A percentile compares a stretch with the other conserved stretches of the same genome.
phyloP scores from a whole-genome alignment of 1,139 yeast species.

The Scheffersomyces lignicola region DNA sequence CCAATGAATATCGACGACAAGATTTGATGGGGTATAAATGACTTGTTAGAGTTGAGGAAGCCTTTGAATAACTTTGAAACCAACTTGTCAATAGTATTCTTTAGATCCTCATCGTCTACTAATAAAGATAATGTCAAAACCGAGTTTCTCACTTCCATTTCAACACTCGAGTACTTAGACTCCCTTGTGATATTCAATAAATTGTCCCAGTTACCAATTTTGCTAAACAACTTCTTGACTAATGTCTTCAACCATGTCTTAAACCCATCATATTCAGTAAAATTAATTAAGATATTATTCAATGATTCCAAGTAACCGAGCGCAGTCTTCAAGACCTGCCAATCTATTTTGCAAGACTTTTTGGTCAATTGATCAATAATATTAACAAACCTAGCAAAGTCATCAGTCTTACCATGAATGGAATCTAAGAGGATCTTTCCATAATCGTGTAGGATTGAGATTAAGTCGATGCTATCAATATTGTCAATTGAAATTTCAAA shows the following conservation, averaged over 20 bases:
- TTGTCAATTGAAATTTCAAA: constrained; percentile 17
- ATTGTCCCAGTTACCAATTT: constrained; percentile 27
- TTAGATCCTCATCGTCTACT: neutral
- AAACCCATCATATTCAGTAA: constrained; percentile 24
- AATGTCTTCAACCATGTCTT: constrained; percentile 21
- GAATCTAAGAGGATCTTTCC: constrained; percentile 27
- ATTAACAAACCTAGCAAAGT: constrained; percentile 28
- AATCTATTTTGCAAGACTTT: constrained; percentile 22
- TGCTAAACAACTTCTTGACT: constrained; percentile 18
- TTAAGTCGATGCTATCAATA: constrained; percentile 29
- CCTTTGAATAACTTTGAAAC: constrained; percentile 35
- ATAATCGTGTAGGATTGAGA: constrained; percentile 37
- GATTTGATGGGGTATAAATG: constrained; percentile 50
- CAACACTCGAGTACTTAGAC: constrained; percentile 21
- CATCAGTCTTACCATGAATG: constrained; percentile 20
- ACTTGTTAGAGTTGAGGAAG: constrained; percentile 40
- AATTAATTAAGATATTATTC: constrained; percentile 28
- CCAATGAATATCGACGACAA: constrained; percentile 34
- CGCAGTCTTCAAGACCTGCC: constrained; percentile 27
- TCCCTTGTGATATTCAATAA: constrained; percentile 7
- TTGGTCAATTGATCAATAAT: constrained; percentile 25
- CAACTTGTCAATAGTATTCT: neutral
- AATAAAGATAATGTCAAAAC: constrained; percentile 21
- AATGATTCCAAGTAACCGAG: constrained; percentile 34
- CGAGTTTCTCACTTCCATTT: constrained; percentile 41